phyloP scores from a whole-genome alignment of 495 filamentous ascomycete species.

The Xanthoparmelia taractica region DNA sequence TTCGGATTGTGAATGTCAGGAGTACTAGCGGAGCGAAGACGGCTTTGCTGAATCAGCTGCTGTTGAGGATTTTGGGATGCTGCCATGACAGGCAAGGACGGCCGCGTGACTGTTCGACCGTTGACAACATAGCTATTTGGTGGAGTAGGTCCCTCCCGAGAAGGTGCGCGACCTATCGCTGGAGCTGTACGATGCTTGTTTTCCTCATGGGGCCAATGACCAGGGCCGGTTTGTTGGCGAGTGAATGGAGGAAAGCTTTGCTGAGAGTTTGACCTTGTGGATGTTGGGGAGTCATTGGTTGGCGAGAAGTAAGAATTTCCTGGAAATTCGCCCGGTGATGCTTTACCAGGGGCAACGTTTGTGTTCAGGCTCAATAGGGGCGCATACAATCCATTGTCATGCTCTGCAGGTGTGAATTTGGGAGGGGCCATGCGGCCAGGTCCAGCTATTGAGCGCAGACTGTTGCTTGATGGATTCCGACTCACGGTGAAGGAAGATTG shows the following conservation, averaged over 20 bases:
- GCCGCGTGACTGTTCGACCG: conserved; percentile 62
- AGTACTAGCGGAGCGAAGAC: conserved; percentile 62
- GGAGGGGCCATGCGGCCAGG: conserved; percentile 57
- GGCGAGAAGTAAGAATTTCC: conserved; percentile 90
- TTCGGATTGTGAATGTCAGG: conserved; percentile 56
- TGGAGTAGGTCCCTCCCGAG: conserved; percentile 63
- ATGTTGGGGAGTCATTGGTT: conserved; percentile 70
- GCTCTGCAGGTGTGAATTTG: conserved; percentile 58
- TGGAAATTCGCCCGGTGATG: conserved; percentile 45
- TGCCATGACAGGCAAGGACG: conserved; percentile 72
- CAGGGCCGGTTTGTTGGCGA: conserved; percentile 57
- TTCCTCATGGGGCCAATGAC: conserved; percentile 57
- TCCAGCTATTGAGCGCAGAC: conserved; percentile 65
- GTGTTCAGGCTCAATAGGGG: conserved; percentile 67
- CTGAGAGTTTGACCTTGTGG: conserved; percentile 73
- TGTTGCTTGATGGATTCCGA: conserved; percentile 73
- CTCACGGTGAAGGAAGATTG: conserved; percentile 50
- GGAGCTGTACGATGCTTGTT: conserved; percentile 79
- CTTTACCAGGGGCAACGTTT: conserved; percentile 40
- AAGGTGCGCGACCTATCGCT: conserved; percentile 68
- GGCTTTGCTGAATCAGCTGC: conserved; percentile 42
- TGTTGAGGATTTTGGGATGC: conserved; percentile 47
- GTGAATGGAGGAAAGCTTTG: conserved; percentile 68
- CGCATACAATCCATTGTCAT: conserved; percentile 26
- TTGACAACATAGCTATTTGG: conserved; percentile 54